Conservation (phyloP, 2,329 filamentous ascomycete genomes). For the Xylaria hypoxylon region DNA sequence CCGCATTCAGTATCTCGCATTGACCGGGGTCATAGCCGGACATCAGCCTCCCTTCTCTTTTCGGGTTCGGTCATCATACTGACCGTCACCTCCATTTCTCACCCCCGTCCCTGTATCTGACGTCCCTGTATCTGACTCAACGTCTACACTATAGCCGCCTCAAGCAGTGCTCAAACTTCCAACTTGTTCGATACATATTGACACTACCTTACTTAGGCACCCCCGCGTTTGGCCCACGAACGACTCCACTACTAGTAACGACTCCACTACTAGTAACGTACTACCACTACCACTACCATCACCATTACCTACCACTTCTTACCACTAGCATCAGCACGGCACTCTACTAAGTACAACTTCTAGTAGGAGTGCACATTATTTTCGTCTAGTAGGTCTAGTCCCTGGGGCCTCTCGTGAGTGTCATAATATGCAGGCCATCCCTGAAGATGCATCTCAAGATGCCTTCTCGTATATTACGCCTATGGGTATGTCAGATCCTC, state of each 20-base stretch:
- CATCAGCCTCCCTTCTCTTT: constrained; percentile 32
- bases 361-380: not conserved
- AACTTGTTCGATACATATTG: constrained; percentile 1
- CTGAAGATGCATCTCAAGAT: constrained; percentile 60
- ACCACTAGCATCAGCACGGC: not conserved
- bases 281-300: not conserved
- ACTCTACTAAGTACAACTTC: not conserved
- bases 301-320: not conserved
- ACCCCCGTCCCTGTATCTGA: constrained; percentile 5
- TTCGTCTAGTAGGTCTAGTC: not conserved
- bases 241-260: constrained; percentile 18
- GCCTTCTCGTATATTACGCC: constrained; percentile 63
- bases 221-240: constrained; percentile 7
- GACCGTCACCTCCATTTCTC: not conserved
- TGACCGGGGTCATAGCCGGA: constrained; percentile 20
- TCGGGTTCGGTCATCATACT: constrained; percentile 19
- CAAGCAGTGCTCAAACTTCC: no score
- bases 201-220: not conserved
- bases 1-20: constrained; percentile 26
- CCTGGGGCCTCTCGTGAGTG: constrained; percentile 52
- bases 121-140: constrained; percentile 19
- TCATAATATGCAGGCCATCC: constrained; percentile 57
- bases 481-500: constrained; percentile 62
- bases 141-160: constrained; percentile 20
- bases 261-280: not conserved